These are phyloP conservation scores for Coniochaeta sp. DNA, from an alignment of 2,329 filamentous ascomycete species.

Conservation along the genomic window DNA sequence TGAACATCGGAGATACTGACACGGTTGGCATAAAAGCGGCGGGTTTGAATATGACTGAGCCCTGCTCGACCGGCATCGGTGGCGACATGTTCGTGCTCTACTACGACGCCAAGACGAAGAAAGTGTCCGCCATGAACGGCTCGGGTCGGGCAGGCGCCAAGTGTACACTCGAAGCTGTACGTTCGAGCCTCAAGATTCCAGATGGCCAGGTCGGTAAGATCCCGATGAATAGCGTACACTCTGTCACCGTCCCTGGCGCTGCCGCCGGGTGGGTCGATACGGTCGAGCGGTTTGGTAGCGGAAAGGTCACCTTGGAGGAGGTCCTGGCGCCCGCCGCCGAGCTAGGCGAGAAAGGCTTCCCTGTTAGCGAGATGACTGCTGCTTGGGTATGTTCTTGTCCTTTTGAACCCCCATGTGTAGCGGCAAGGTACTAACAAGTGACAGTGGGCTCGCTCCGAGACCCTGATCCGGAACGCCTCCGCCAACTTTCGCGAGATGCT, in stretches of 20 bases:
- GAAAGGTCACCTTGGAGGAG: slow-evolving; percentile 67
- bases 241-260: slow-evolving; percentile 83
- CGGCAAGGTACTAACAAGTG: not conserved
- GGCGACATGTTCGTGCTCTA: slow-evolving; percentile 96
- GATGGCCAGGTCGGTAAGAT: slow-evolving; percentile 52
- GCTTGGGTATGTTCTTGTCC: slow-evolving; percentile 45
- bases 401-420: not conserved
- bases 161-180: slow-evolving; percentile 61
- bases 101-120: slow-evolving; percentile 76
- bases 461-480: slow-evolving; percentile 60
- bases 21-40: slow-evolving; percentile 51
- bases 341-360: slow-evolving; percentile 81
- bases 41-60: slow-evolving; percentile 88
- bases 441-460: slow-evolving; percentile 67
- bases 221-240: slow-evolving; percentile 67
- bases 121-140: slow-evolving; percentile 82
- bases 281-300: slow-evolving; percentile 81
- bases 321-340: slow-evolving; percentile 78
- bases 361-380: slow-evolving; percentile 74
- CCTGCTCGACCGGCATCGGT: slow-evolving; percentile 86
- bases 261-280: slow-evolving; percentile 91
- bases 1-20: not conserved
- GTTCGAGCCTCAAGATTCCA: slow-evolving; percentile 59
- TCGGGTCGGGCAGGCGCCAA: slow-evolving; percentile 75
- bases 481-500: slow-evolving; percentile 85